Base-by-base conservation (phyloP, 2,329 filamentous ascomycete genomes). In the Cladosporium colombiae region DNA sequence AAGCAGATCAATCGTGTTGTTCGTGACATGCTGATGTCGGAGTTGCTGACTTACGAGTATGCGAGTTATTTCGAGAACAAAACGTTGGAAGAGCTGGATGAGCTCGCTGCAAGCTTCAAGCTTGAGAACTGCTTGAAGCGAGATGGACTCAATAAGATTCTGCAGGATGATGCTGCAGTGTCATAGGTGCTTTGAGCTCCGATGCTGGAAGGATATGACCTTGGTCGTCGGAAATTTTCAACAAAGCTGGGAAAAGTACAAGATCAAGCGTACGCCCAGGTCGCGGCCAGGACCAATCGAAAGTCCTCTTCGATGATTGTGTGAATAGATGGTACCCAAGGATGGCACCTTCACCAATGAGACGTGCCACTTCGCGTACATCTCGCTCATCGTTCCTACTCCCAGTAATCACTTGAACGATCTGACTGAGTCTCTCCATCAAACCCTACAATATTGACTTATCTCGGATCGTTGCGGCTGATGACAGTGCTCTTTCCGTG, bases 11-110 rank as follows among this genome's bases (percentile, higher is more conserved):
- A 67, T 23, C 59, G 68, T 1, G 58, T 69, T 16, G 37, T 69
- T 8, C 40, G 67, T 21, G 68, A 69, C 35, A 65, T 66, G 40
- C 25, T 68, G 44, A 56, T 69, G 56, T 65, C 62, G 11, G 68
- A 69, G 16, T 57, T 67, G 44, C 76, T 85, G 65, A 77, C 78
- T 79, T 73, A 58, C 40, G 85, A 88, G 70, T 83, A 86, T 74
- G 85, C 85, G 1, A 80, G 81, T 68, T 72, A 85, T 25, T 88
- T 88, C 68, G 75, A 78, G 46, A 84, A 77, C 2, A 85, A 84
- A 77, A 79, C 73, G 0, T 71, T 81, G 56, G 79, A 81, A 23
- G 81, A 87, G 70, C 71, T 88, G n/a, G 85, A 88, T 67, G 82
- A 81, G 66, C 72, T 86, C 49, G 83, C 83, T 0, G 75, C 73